Percentiles rank a stretch among this genome's conserved stretches.
These are phyloP conservation scores for Botrytis galanthina DNA, from an alignment of 2,329 filamentous ascomycete genomes.

Conservation along the genomic window DNA sequence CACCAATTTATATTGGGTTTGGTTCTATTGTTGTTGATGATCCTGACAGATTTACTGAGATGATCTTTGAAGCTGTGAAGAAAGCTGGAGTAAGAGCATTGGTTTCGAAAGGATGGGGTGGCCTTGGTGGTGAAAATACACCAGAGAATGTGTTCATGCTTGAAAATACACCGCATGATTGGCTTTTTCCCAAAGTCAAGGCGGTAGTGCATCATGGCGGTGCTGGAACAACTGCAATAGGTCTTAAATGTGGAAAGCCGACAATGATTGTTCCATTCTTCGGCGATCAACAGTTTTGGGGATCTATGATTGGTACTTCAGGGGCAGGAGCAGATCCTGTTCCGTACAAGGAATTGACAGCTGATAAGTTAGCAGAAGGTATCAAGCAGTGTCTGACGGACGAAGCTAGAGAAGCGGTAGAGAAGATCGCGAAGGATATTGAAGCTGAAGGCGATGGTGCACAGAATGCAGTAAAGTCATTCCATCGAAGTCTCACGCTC, in stretches of 20 bases:
- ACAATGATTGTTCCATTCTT: slow-evolving; percentile 80
- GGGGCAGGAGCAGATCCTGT: slow-evolving; percentile 65
- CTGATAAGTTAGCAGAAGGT: slow-evolving; percentile 65
- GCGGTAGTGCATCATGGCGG: slow-evolving; percentile 75
- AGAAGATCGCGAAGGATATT: slow-evolving; percentile 60
- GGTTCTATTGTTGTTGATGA: slow-evolving; percentile 75
- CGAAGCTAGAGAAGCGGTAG: slow-evolving; percentile 56
- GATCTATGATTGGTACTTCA: slow-evolving; percentile 62
- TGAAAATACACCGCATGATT: slow-evolving; percentile 73
- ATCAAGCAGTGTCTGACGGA: slow-evolving; percentile 66
- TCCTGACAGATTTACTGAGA: slow-evolving; percentile 63
- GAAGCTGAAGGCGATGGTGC: slow-evolving; percentile 64
- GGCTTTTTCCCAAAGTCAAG: slow-evolving; percentile 66
- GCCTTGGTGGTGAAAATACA: slow-evolving; percentile 58
- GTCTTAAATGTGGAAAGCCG: slow-evolving; percentile 67
- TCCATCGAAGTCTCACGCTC: slow-evolving; percentile 60
- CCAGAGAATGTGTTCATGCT: slow-evolving; percentile 69
- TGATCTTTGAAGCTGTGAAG: slow-evolving; percentile 69
- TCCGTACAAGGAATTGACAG: slow-evolving; percentile 64
- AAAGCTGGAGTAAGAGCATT: slow-evolving; percentile 66
- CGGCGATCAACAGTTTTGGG: slow-evolving; percentile 78
- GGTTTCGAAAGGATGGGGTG: slow-evolving; percentile 75
- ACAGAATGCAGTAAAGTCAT: slow-evolving; percentile 64
- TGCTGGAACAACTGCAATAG: slow-evolving; percentile 73
- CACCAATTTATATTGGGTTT: slow-evolving; percentile 72